Base-by-base conservation (phyloP, 164 flowering plant species). In the Paratinospora sagittata region DNA sequence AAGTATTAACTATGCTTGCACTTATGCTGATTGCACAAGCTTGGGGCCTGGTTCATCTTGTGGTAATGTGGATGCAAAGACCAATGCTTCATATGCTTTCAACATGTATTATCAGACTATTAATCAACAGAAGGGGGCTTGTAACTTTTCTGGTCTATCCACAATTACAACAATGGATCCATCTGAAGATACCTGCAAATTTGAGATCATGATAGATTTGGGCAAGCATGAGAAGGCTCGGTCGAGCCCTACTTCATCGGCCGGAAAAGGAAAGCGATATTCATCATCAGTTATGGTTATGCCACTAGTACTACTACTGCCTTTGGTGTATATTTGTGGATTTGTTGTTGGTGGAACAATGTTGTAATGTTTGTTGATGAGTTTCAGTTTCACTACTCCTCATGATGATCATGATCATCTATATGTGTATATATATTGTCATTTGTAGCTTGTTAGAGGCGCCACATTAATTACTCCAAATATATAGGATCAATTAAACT, bases 11-110 rank as follows among this genome's bases (percentile, higher is more conserved):
- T 82, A 83, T 21, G 99, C 98, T 4, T 96, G 98, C 80, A 78
- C 79, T 5, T 75, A 84, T 34, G 91, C 91, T 0, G 98, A 96
- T 70, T 93, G 99, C 83, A 96, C 99, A 0, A 82, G 88, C 55
- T 85, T 95, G 0, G 87, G 93, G 1, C 43, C 74, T n/a, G 98
- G 97, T 6, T 84, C 95, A 0, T 84, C 93, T 0, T 93, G 99
- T 64, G 82, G 83, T 1, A 70, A 39, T 3, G 73, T 93, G 37
- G 96, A 93, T 63, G 84, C 77, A 3, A 76, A 72, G 58, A 52
- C 82, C 73, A 91, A 93, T 70, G 92, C 88, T 19, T 96, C 98
- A 0, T 93, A 93, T 66, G 97, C 97, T 0, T 96, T 92, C 66
- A 96, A 92, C 70, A 77, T 74, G 83, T 96, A 82, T 66, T 93